A percentile compares a stretch with the other conserved stretches of the same genome.
Conservation (phyloP, 2,329 filamentous ascomycete genomes). For the Colletotrichum coccodes region DNA sequence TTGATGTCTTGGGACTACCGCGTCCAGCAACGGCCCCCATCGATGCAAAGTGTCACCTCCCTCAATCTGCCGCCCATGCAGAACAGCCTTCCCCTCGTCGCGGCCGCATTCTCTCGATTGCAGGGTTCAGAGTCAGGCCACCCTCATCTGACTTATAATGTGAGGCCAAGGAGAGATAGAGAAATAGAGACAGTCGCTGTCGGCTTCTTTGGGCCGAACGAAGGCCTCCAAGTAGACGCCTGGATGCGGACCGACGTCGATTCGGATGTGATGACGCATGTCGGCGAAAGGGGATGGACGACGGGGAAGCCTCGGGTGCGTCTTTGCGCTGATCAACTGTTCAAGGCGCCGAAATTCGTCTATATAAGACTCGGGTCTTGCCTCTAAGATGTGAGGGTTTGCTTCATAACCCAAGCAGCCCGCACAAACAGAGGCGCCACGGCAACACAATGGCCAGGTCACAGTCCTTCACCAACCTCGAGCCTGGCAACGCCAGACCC, state of each 20-base stretch:
- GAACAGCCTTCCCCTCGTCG: background rate
- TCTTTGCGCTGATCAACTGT: background rate
- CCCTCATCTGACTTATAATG: background rate
- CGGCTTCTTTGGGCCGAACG: background rate
- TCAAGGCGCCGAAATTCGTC: background rate
- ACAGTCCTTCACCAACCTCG: background rate
- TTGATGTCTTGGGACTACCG: background rate
- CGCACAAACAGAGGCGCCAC: too few relatives aligned
- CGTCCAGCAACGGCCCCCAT: background rate
- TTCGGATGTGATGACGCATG: background rate
- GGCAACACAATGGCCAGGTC: constrained; percentile 27
- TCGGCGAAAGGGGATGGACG: background rate
- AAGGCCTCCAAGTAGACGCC: background rate
- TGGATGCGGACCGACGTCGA: background rate
- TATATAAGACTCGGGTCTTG: background rate
- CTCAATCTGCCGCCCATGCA: background rate
- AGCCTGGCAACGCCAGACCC: background rate
- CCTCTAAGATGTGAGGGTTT: background rate
- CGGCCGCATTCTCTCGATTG: background rate
- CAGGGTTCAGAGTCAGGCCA: background rate
- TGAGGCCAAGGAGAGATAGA: background rate
- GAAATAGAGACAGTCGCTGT: background rate
- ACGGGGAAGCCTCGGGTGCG: background rate
- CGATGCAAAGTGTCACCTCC: background rate
- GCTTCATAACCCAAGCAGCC: background rate